A percentile compares a stretch with the other conserved stretches of the same genome.
Conservation (phyloP, 2,329 filamentous ascomycete genomes). For the Seiridium unicorne region DNA sequence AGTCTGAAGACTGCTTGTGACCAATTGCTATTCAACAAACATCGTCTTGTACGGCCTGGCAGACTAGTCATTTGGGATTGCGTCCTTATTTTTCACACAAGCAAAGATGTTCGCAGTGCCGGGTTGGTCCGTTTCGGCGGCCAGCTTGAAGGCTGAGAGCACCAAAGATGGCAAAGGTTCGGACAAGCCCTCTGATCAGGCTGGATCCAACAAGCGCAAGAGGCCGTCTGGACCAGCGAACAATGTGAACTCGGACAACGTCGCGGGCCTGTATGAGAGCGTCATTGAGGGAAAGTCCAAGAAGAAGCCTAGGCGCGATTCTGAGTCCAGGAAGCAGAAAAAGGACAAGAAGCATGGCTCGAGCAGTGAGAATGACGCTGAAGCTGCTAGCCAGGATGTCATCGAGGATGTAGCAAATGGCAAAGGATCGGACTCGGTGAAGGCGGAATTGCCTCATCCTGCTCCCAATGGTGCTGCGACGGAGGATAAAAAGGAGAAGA, state of each 20-base stretch:
- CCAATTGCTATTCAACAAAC: not conserved
- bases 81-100: not conserved
- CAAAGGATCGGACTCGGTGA: slow-evolving; percentile 15
- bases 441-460: not conserved
- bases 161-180: slow-evolving; percentile 28
- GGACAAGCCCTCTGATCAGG: slow-evolving; percentile 19
- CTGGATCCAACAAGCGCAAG: slow-evolving; percentile 61
- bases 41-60: no score
- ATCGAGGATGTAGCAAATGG: slow-evolving; percentile 10
- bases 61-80: not conserved
- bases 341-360: slow-evolving; percentile 24
- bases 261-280: slow-evolving; percentile 75
- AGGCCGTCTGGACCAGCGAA: slow-evolving; percentile 32
- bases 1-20: not conserved
- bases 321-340: slow-evolving; percentile 10
- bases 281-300: slow-evolving; percentile 64
- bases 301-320: slow-evolving; percentile 10
- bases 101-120: slow-evolving; percentile 84
- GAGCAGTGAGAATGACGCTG: not conserved
- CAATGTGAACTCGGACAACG: slow-evolving; percentile 65
- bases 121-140: slow-evolving; percentile 82
- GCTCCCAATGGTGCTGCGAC: slow-evolving; percentile 9
- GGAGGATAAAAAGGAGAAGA: slow-evolving; percentile 21
- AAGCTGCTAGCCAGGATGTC: slow-evolving; percentile 10
- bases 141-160: slow-evolving; percentile 69